A percentile compares a stretch with the other conserved stretches of the same genome.
phyloP scores from a whole-genome alignment of 805 yeast species.

The Candida berthetii region DNA sequence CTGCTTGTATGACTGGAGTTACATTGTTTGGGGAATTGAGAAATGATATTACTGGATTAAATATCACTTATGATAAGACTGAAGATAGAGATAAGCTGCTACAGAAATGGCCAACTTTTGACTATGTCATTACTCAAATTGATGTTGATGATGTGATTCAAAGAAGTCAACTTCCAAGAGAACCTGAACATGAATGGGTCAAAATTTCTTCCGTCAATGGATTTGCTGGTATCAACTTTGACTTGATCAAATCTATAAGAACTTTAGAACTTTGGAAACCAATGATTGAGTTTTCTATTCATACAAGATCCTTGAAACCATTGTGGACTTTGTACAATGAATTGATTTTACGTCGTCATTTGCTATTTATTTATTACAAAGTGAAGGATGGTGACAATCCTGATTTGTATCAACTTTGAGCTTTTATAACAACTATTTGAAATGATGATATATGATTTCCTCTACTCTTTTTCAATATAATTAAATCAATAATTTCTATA shows the following conservation, averaged over 20 bases:
- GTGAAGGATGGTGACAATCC: constrained; percentile 2
- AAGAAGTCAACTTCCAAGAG: constrained; percentile 14
- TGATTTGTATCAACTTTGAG: background rate
- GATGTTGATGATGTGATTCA: constrained; percentile 9
- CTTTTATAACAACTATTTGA: background rate
- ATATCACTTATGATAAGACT: constrained; percentile 64
- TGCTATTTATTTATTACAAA: constrained; percentile 12
- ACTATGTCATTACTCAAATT: constrained; percentile 41
- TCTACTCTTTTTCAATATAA: too few relatives aligned
- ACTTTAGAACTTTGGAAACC: constrained; percentile 1
- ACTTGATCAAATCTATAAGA: constrained; percentile 9
- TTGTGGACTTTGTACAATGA: constrained; percentile 4
- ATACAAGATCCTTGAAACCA: constrained; percentile 10
- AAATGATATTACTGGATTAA: constrained; percentile 14
- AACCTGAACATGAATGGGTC: constrained; percentile 35
- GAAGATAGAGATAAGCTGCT: constrained; percentile 41
- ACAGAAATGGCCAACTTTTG: constrained; percentile 39
- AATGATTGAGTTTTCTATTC: constrained; percentile 6
- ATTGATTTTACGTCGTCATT: constrained; percentile 4
- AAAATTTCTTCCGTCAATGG: constrained; percentile 31
- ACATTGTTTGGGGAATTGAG: constrained; percentile 67
- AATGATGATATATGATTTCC: too few relatives aligned
- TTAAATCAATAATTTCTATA: too few relatives aligned
- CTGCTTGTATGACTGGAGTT: constrained; percentile 85
- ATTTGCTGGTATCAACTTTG: constrained; percentile 32